Evolutionary conservation across 306 rosid genomes (phyloP), one percentile per base, ranked within the genome.

Genomic region (Carpinus fangiana): DNA sequence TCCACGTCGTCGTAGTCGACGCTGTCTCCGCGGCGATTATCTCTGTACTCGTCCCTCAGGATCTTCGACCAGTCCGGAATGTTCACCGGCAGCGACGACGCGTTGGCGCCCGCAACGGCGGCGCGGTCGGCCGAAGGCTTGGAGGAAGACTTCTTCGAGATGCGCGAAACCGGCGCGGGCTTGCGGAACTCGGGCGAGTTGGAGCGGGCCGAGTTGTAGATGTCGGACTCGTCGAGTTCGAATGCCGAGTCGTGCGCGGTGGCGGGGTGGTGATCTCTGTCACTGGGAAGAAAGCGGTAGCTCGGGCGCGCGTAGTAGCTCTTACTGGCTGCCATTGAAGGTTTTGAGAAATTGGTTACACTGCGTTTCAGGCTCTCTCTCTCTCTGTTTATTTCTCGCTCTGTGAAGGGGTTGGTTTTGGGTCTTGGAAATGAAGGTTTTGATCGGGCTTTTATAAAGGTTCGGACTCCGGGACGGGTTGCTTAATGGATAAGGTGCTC

Each of bases 21-120:
- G 45, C 21, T 8, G 9, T 78, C 82, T 26, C 78, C 64, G 54
- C 83, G 82, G 55, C 85, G 84, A 5, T 73, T 84, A 17, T 87
- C 87, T 11, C 87, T 76, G 83, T 89, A 88, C 85, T 91, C 97
- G 7, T 82, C 75, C 54, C 97, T 90, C 13, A 94, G 81, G 62
- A 92, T 94, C 89, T 92, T 90, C 0, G 97, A 89, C 98, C 97
- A 94, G 76, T 94, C 97, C 64, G 97, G 98, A 7, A 94, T 84
- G 73, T 89, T 90, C 4, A 92, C 87, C 77, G 97, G 95, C 8
- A 92, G 46, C 41, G 98, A 94, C 10, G 87, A 65, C n/a, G 91
- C 74, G 5, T 84, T 81, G 1, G 86, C 86, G 31, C 75, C 81
- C 26, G 59, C 56, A 38, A 81, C 76, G 36, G 21, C 72, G 18